Evolutionary conservation across 345 rosid genomes (phyloP), one percentile per base, ranked within the genome.

Genomic region (Lepidium aucheri): DNA sequence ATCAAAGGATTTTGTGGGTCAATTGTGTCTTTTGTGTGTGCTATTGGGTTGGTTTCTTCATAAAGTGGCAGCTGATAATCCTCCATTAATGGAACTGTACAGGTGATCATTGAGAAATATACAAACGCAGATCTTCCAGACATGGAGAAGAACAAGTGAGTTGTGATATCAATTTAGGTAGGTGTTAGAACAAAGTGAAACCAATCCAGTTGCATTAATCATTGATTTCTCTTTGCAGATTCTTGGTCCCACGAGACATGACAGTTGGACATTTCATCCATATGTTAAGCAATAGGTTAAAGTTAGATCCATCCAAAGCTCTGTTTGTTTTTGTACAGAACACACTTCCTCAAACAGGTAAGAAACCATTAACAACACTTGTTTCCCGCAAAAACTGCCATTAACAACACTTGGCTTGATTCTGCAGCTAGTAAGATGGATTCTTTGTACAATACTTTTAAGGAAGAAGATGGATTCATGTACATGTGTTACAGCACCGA

Each of bases 401-500:
- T 5, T 55, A 42, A 47, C 12, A 57, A 40, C 8, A 16, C 41
- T 47, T 40, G 0, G 39, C 34, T 43, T 47, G 56, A 52, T 60
- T 50, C 16, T 64, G 81, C 83, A 86, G 96, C 79, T 42, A 75
- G 81, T 76, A 63, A 77, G 26, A 69, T 90, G 89, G 83, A 83
- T 28, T 64, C 78, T 4, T 63, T 85, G 14, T 85, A 87, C 67
- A 85, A 84, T 69, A 71, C 85, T 13, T 84, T 44, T 79, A 89
- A 84, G 81, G 94, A 87, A 1, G 88, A 76, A 36, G 94, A 89
- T 52, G 96, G 94, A 8, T 89, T 85, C 69, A 8, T 74, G 64
- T 90, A 87, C 66, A 80, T 90, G 96, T 80, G 86, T 60, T 90
- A 87, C 82, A 85, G 97, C 83, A 85, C 84, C 38, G 94, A 90